A percentile compares a stretch with the other conserved stretches of the same genome.
These are phyloP conservation scores for Aphanomyces stellatus DNA, from an alignment of 352 stramenopile species.

Conservation along the genomic window DNA sequence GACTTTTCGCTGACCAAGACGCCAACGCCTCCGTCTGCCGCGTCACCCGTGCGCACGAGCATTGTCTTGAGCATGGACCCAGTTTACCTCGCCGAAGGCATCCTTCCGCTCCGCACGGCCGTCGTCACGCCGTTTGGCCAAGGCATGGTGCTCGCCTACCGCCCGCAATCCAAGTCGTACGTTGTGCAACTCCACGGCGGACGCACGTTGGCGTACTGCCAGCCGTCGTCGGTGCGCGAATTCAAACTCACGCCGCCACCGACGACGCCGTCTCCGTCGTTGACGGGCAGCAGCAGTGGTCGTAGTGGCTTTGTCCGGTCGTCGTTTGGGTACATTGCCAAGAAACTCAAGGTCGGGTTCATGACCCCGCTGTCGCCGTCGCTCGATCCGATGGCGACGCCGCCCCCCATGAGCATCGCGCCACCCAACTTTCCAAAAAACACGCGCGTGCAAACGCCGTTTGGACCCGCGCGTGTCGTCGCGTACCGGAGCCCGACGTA, in stretches of 20 bases:
- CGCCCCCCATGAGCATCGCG: neutral
- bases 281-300: neutral
- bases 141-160: slow-evolving; percentile 57
- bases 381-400: neutral
- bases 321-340: slow-evolving; percentile 15
- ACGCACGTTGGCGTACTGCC: neutral
- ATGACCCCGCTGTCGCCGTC: slow-evolving; percentile 9
- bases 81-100: slow-evolving; percentile 6
- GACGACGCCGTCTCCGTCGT: neutral
- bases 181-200: slow-evolving; percentile 36
- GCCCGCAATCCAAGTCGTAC: slow-evolving; percentile 58
- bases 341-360: slow-evolving; percentile 2
- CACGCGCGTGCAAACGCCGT: slow-evolving; percentile 47
- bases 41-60: neutral
- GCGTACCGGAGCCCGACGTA: slow-evolving; percentile 45
- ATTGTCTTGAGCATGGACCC: slow-evolving; percentile 17
- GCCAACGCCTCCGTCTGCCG: neutral
- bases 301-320: slow-evolving; percentile 11
- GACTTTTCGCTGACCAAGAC: slow-evolving; percentile 1
- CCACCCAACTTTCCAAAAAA: slow-evolving; percentile 30
- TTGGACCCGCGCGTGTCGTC: slow-evolving; percentile 52
- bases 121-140: slow-evolving; percentile 73
- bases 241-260: neutral
- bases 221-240: neutral
- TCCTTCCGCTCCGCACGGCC: slow-evolving; percentile 41